These are phyloP conservation scores for Rosa persica DNA, from an alignment of 306 rosid genomes.

Conservation along the genomic window DNA sequence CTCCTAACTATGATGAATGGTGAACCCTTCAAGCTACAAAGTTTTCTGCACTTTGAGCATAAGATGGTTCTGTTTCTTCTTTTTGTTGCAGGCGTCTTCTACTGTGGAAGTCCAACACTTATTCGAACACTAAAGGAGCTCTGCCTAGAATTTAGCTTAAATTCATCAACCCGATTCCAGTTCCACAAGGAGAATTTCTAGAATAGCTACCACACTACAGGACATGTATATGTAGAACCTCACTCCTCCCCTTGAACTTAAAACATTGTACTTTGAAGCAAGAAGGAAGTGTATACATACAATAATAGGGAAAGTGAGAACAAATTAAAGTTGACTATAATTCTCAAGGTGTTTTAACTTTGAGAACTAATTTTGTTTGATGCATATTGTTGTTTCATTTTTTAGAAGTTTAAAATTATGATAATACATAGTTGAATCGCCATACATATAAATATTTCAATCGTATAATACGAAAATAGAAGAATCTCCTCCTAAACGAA, in stretches of 20 bases:
- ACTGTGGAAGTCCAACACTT: constrained; percentile 65
- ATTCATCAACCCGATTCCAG: constrained; percentile 55
- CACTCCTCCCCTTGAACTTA: neutral
- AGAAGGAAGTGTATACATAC: neutral
- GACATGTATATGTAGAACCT: neutral
- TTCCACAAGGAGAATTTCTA: constrained; percentile 94
- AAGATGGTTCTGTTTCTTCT: neutral
- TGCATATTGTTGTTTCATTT: neutral
- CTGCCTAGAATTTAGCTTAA: constrained; percentile 44
- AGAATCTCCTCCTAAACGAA: neutral
- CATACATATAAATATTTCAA: neutral
- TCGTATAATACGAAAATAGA: neutral
- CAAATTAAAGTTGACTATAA: neutral
- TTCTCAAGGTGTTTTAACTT: neutral
- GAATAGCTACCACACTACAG: constrained; percentile 10
- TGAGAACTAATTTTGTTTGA: neutral
- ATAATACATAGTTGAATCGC: neutral
- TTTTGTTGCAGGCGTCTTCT: constrained; percentile 77
- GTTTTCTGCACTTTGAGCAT: neutral
- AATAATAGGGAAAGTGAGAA: neutral
- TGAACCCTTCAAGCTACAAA: constrained; percentile 2
- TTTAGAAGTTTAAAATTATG: neutral
- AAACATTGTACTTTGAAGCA: neutral
- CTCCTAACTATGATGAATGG: neutral
- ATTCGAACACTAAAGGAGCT: constrained; percentile 32